Evolutionary conservation across 2,329 filamentous ascomycete species (phyloP).

Genomic region (Colletotrichum gloeosporioides): DNA sequence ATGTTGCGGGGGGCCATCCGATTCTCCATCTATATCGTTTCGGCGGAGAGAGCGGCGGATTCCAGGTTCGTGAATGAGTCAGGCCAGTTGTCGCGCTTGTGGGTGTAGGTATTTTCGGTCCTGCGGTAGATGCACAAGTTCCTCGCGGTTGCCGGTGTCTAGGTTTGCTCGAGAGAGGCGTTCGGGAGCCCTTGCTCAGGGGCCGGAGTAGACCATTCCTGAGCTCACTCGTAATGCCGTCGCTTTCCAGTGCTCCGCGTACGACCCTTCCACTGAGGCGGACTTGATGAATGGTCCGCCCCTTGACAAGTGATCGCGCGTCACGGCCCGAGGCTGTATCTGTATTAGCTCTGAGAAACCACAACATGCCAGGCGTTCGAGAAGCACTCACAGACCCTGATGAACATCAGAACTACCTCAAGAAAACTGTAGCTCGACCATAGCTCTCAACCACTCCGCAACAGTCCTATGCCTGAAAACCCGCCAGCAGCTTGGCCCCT

Average conservation of each 20-base stretch:
- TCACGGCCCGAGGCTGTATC: background rate
- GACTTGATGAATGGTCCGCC: background rate
- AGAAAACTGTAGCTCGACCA: background rate
- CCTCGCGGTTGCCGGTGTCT: background rate
- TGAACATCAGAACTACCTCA: background rate
- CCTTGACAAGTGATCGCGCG: background rate
- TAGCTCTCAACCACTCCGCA: background rate
- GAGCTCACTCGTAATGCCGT: background rate
- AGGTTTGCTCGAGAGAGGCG: background rate
- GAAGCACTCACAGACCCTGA: background rate
- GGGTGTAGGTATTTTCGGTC: no score
- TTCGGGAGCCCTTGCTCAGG: no score
- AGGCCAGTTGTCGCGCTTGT: background rate
- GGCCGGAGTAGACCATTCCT: background rate
- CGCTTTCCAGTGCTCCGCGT: no score
- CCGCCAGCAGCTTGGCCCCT: background rate
- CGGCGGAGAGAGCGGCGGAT: background rate
- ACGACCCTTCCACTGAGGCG: background rate
- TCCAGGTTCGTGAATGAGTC: background rate
- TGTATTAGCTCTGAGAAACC: background rate
- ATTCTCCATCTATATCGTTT: no score
- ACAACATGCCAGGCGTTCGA: background rate
- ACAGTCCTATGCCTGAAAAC: background rate
- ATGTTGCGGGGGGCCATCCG: background rate
- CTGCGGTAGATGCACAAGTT: no score